Evolutionary conservation across 1,139 yeast species (phyloP).

Genomic region (Scheffersomyces illinoinensis): DNA sequence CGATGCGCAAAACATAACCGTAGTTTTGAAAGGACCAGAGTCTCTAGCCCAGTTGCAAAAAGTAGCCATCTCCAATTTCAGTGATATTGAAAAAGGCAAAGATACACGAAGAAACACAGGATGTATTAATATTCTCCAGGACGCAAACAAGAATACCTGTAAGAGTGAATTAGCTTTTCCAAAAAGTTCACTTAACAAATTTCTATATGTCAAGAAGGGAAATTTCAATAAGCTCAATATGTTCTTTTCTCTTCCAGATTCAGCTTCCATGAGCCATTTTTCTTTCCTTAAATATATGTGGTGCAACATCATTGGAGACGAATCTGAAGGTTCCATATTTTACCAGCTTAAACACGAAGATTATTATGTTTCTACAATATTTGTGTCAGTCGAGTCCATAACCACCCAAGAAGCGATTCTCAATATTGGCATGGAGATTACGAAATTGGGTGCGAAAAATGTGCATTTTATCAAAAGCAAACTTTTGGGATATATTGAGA

Average conservation of each 20-base stretch:
- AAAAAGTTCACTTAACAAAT: not conserved
- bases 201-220: slow-evolving; percentile 5
- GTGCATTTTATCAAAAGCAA: slow-evolving; percentile 10
- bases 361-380: slow-evolving; percentile 32
- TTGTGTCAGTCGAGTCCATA: slow-evolving; percentile 41
- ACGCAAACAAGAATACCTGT: not conserved
- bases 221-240: slow-evolving; percentile 27
- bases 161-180: not conserved
- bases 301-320: slow-evolving; percentile 66
- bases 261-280: slow-evolving; percentile 9
- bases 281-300: slow-evolving; percentile 42
- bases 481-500: not conserved
- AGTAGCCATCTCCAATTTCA: slow-evolving; percentile 45
- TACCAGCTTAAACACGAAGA: slow-evolving; percentile 22
- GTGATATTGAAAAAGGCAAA: slow-evolving; percentile 16
- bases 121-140: not conserved
- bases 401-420: slow-evolving; percentile 32
- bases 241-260: slow-evolving; percentile 34
- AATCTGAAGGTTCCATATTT: slow-evolving; percentile 47
- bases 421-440: slow-evolving; percentile 48
- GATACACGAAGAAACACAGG: not conserved
- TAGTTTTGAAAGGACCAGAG: slow-evolving; percentile 65
- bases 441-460: slow-evolving; percentile 36
- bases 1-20: slow-evolving; percentile 43
- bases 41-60: slow-evolving; percentile 58